Base-by-base conservation (phyloP, 148 eudicot genomes). In the Selenicereus undatus region DNA sequence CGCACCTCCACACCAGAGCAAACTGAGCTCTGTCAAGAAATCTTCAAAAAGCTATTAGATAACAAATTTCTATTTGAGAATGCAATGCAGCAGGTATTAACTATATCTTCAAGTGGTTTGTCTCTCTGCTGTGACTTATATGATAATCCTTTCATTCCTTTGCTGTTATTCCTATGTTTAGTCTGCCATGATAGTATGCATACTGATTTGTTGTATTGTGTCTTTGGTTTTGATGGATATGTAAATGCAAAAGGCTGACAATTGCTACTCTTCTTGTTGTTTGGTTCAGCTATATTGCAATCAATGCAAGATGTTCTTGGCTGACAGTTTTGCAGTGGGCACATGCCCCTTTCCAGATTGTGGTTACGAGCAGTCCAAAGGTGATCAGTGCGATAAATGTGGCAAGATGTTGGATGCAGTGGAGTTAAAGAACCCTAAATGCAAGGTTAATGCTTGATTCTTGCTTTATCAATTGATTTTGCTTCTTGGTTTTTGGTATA, bases 361-460 rank as follows among this genome's bases (percentile, higher is more conserved):
- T 86, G 87, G 89, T 81, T 93, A 95, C 84, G 95, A 91, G 32
- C 88, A 97, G 75, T 97, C 98, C 64, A 90, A 95, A 83, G 98
- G 98, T 24, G 98, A 95, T 86, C 98, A 95, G 79, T 95, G 98
- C 83, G 98, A 95, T 76, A 91, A 93, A 20, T 95, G 98, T 83
- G 92, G 93, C 24, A 88, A 93, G 80, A 93, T 95, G 60, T 80
- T 95, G 74, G 93, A 95, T 85, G 93, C 98, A 35, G 91, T 93
- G 20, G 98, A 95, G 56, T 84, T 95, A 65, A 82, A 81, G 68
- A 88, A 95, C 43, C 98, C 98, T 26, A 89, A 83, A 81, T 95
- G 98, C 92, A 95, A 95, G 89, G 98, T 89, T 39, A 39, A 39
- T 39, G 43, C 43, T 39, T 39, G 43, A 39, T 39, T 39, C 43